Base-by-base conservation (phyloP, 768 basidiomycete genomes). In the Tylopilus plumbeoviolaceoides region DNA sequence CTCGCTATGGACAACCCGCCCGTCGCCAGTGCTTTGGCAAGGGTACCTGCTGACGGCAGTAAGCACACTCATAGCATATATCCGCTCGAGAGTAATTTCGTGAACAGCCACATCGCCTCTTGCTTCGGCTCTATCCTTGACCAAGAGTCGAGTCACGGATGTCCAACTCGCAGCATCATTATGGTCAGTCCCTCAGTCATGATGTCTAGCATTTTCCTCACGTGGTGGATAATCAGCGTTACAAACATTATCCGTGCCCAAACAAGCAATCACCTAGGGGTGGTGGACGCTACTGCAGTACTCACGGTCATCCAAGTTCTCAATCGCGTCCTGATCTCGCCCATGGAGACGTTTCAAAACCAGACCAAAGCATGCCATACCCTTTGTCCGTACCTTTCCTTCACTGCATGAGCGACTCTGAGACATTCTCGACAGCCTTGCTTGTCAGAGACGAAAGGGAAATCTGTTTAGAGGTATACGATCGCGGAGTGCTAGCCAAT, bases 341-440 rank as follows among this genome's bases (percentile, higher is more conserved):
- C 74, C 5, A 57, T 64, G 7, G 79, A 83, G 45, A 62, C 70
- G 21, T 65, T 73, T 4, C 66, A 69, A 42, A 77, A 68, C 17
- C 75, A 80, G 31, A 82, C 81, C 1, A 85, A 79, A 63, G 85
- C 89, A 0, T 91, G 90, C 63, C 89, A 87, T 62, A 79, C 86
- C 15, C 69, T 95, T 0, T 83, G 89, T 92, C 53, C 14, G 84
- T 76, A 15, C 18, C 11, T 7, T 31, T 38, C 30, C 41, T 28
- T 9, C 36, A 40, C 46, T n/a, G 27, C n/a, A 42, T 39, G 18
- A 47, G 30, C 30, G 17, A 4, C 7, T 17, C 25, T 44, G 33
- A 30, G 2, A 9, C 5, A 0, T 42, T 31, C 18, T 43, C 20
- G 48, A 9, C 25, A 82, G 87, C 85, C 66, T 64, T 82, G 63